These are phyloP conservation scores for Lumnitzera racemosa DNA, from an alignment of 345 rosid species.

Conservation along the genomic window DNA sequence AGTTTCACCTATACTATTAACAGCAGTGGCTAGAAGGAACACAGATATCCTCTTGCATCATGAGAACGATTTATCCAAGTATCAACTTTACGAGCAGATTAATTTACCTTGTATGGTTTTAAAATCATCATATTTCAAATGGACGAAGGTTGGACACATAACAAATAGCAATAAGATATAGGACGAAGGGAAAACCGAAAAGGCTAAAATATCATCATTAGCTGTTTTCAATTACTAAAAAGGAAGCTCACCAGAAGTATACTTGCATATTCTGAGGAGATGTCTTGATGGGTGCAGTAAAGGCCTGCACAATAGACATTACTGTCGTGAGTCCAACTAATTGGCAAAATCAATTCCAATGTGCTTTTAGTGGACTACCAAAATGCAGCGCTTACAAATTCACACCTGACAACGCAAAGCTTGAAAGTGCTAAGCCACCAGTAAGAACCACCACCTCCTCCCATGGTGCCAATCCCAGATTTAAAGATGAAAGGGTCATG, in stretches of 20 bases:
- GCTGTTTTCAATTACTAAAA: too few species aligned
- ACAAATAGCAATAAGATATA: too few species aligned
- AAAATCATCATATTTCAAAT: too few species aligned
- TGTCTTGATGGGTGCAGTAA: conserved; percentile 96
- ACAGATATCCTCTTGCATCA: too few species aligned
- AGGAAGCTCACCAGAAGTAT: conserved; percentile 59
- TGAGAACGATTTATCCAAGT: too few species aligned
- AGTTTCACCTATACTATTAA: not conserved
- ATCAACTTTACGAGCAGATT: too few species aligned
- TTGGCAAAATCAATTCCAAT: not conserved
- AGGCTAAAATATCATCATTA: too few species aligned
- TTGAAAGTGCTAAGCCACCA: conserved; percentile 79
- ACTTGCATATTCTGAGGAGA: conserved; percentile 91
- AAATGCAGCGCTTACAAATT: not conserved
- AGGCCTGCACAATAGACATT: conserved; percentile 32
- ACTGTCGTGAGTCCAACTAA: not conserved
- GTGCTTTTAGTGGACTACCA: too few species aligned
- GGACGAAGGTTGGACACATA: too few species aligned
- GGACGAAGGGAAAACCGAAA: too few species aligned
- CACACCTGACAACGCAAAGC: conserved; percentile 89
- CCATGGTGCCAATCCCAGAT: conserved; percentile 92
- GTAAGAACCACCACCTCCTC: conserved; percentile 84
- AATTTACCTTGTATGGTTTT: too few species aligned
- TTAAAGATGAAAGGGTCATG: conserved; percentile 78
- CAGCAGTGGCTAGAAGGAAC: too few species aligned